Base-by-base conservation (phyloP, 768 basidiomycete genomes). In the Sarcomyxa edulis region DNA sequence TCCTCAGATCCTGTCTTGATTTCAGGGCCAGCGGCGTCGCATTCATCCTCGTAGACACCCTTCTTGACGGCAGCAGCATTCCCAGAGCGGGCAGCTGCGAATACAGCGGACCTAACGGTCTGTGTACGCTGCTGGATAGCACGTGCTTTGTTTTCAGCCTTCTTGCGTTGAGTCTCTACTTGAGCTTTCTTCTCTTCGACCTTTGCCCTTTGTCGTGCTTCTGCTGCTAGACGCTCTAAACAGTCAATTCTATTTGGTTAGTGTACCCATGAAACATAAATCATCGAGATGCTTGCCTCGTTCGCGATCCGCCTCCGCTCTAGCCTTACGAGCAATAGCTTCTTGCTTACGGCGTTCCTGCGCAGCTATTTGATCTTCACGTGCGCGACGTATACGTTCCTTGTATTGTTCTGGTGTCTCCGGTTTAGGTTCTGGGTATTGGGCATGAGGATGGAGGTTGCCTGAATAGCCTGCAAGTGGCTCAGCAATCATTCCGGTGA, bases 11-110 rank as follows among this genome's bases (percentile, higher is more conserved):
- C 77, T 37, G 55, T 48, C 50, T 74, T 77, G 38, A 81, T 59
- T 62, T 88, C 84, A 21, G 81, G 80, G 33, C 84, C 85, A 7
- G 76, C 67, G 27, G 82, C 78, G 56, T 86, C 83, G 40, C 88
- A 81, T 22, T 61, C 59, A 31, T 82, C 71, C 60, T 84, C 83
- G 72, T 75, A 84, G 15, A 87, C 59, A 20, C 76, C 77, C 46
- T 74, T 72, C 61, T 74, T 78, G 37, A 86, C 84, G 34, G 58
- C 59, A 6, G 58, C 68, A 12, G 57, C 49, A 24, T 84, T 64
- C 8, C 74, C 71, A 11, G 59, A 53, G 12, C 84, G 75, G 32
- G 83, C 82, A 18, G 83, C 81, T 11, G 69, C 62, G 55, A 90
- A 88, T 20, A 77, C 69, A 22, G 64, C 65, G 11, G 81, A 81